Conservation (phyloP, 805 yeast genomes). For the Cyberlindnera americana region DNA sequence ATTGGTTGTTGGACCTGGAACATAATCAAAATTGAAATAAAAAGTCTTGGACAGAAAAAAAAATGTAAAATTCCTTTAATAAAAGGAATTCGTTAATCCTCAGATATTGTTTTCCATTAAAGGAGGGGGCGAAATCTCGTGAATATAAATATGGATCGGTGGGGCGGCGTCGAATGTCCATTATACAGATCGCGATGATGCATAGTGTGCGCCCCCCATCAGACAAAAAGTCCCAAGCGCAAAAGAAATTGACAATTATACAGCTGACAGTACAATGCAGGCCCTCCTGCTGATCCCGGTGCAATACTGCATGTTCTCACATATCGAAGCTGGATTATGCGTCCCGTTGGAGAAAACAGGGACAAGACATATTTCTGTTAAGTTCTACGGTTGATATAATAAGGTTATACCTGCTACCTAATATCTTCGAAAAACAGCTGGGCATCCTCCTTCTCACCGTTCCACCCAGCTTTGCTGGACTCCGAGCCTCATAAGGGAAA, state of each 20-base stretch:
- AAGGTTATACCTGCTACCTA: no score
- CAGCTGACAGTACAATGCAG: constrained; percentile 16
- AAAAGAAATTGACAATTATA: constrained; percentile 10
- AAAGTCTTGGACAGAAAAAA: no score
- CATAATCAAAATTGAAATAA: constrained; percentile 12
- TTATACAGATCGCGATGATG: constrained; percentile 19
- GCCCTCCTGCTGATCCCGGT: constrained; percentile 4
- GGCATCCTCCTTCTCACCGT: no score
- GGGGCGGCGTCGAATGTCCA: constrained; percentile 13
- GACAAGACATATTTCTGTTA: no score
- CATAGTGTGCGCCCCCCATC: constrained; percentile 6
- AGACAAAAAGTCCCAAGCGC: constrained; percentile 3
- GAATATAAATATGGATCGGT: constrained; percentile 7
- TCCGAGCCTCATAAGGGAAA: no score
- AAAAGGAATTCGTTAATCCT: no score
- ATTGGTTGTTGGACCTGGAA: constrained; percentile 14
- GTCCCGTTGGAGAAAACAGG: background rate
- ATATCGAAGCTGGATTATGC: constrained; percentile 5
- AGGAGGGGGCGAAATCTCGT: constrained; percentile 5
- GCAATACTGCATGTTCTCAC: background rate
- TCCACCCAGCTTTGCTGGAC: no score
- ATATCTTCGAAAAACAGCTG: no score
- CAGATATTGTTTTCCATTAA: no score
- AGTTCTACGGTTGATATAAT: no score
- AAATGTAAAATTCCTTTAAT: no score